Evolutionary conservation across 768 basidiomycete species (phyloP).

Genomic region (Lactarius sanguifluus): DNA sequence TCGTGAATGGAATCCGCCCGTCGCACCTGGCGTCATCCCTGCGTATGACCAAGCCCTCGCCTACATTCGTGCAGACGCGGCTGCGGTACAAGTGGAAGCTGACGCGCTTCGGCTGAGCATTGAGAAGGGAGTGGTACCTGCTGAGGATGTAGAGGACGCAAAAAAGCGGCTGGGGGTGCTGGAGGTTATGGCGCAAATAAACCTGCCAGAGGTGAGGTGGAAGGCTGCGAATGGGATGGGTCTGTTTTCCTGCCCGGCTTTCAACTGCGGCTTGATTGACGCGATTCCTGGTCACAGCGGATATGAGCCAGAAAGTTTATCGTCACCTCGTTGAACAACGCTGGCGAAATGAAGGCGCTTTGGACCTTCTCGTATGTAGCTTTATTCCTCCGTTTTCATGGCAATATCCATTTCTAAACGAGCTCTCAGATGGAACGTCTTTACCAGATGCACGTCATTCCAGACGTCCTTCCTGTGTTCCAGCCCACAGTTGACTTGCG

Average conservation of each 20-base stretch:
- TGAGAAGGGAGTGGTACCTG: slow-evolving; percentile 26
- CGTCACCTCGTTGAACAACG: slow-evolving; percentile 79
- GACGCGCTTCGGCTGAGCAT: slow-evolving; percentile 36
- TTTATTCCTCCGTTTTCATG: neutral
- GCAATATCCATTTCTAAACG: neutral
- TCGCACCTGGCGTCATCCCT: slow-evolving; percentile 61
- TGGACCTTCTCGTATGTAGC: slow-evolving; percentile 74
- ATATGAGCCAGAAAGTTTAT: slow-evolving; percentile 67
- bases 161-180: slow-evolving; percentile 53
- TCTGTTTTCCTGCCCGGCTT: slow-evolving; percentile 39
- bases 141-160: slow-evolving; percentile 32
- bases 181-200: slow-evolving; percentile 77
- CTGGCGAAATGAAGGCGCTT: slow-evolving; percentile 81
- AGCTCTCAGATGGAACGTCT: slow-evolving; percentile 81
- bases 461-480: slow-evolving; percentile 75
- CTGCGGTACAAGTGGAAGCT: slow-evolving; percentile 47
- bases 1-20: slow-evolving; percentile 62
- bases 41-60: slow-evolving; percentile 85
- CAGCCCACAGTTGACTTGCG: slow-evolving; percentile 75
- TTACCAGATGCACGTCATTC: slow-evolving; percentile 87
- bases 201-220: slow-evolving; percentile 83
- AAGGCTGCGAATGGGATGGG: slow-evolving; percentile 76
- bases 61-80: slow-evolving; percentile 64
- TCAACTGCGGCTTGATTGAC: neutral
- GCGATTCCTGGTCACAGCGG: slow-evolving; percentile 41